Evolutionary conservation across 495 filamentous ascomycete genomes (phyloP).

Genomic region (Lasiosphaeria miniovina): DNA sequence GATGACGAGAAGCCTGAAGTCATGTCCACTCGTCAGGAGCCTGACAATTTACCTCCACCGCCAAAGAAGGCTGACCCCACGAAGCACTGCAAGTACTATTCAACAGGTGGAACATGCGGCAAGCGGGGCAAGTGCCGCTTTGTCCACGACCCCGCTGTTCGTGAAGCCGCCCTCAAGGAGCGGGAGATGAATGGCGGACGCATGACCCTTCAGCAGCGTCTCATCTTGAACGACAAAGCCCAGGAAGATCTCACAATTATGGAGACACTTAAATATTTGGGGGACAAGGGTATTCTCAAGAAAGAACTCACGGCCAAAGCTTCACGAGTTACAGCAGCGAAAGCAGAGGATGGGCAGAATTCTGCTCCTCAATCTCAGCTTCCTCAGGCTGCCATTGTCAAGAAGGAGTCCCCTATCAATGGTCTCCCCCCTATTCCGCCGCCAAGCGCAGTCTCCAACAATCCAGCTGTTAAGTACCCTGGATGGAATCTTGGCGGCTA

Average conservation of each 20-base stretch:
- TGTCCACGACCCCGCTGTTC: conserved; percentile 53
- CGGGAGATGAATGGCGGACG: conserved; percentile 52
- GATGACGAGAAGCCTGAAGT: conserved; percentile 50
- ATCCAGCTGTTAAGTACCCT: conserved; percentile 22
- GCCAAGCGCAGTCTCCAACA: conserved; percentile 13
- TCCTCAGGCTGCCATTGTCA: conserved; percentile 15
- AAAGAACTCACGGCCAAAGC: conserved; percentile 9
- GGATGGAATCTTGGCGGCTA: conserved; percentile 38
- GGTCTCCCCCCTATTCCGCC: conserved; percentile 34
- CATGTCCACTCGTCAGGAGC: conserved; percentile 39
- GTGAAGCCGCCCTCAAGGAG: conserved; percentile 51
- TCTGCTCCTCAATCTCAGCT: conserved; percentile 10
- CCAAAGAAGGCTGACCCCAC: conserved; percentile 48
- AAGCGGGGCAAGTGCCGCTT: conserved; percentile 66
- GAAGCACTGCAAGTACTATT: conserved; percentile 60
- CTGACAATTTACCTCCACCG: conserved; percentile 36
- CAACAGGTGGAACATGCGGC: conserved; percentile 57
- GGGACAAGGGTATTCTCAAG: conserved; percentile 38
- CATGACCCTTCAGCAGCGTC: conserved; percentile 54
- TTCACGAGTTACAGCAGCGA: conserved; percentile 10
- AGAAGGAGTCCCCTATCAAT: conserved; percentile 17
- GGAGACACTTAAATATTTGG: conserved; percentile 50
- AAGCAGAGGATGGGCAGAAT: conserved; percentile 13
- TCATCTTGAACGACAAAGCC: conserved; percentile 55
- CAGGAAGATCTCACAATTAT: conserved; percentile 56